A percentile compares a stretch with the other conserved stretches of the same genome.
phyloP scores from a whole-genome alignment of 495 filamentous ascomycete species.

The Xylaria acuta region DNA sequence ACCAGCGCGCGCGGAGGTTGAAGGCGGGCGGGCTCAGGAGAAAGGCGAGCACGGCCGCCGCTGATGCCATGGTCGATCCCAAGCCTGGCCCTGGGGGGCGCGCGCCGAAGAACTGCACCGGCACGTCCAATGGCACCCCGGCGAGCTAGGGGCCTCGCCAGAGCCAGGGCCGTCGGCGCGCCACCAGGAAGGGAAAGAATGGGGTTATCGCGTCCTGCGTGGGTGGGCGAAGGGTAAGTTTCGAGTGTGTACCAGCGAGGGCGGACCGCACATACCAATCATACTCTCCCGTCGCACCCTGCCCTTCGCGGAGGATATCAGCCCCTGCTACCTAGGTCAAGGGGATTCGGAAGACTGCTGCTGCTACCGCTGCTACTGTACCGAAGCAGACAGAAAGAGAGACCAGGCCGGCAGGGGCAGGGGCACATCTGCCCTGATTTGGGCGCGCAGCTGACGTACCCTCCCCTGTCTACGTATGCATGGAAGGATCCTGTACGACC shows the following conservation, averaged over 20 bases:
- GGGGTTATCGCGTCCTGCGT: background rate
- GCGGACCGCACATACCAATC: background rate
- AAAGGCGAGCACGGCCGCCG: slow-evolving; percentile 42
- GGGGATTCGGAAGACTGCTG: background rate
- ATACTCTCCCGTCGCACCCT: background rate
- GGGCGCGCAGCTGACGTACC: background rate
- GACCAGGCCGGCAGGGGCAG: background rate
- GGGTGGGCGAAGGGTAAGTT: background rate
- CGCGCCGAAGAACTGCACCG: background rate
- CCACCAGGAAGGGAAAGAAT: background rate
- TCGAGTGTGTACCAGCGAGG: background rate
- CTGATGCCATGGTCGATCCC: slow-evolving; percentile 3
- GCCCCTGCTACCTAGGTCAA: background rate
- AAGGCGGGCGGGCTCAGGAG: slow-evolving; percentile 55
- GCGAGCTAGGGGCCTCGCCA: slow-evolving; percentile 5
- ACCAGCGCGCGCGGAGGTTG: slow-evolving; percentile 74
- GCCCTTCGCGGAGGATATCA: background rate
- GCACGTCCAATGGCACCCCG: slow-evolving; percentile 1
- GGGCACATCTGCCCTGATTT: slow-evolving; percentile 6
- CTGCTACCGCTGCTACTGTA: background rate
- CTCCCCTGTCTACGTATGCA: slow-evolving; percentile 12
- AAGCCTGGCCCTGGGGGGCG: background rate
- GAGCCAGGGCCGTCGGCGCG: background rate
- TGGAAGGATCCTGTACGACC: slow-evolving; percentile 26
- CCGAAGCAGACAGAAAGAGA: background rate